Base-by-base conservation (phyloP, 306 rosid genomes). In the Quercus suber region DNA sequence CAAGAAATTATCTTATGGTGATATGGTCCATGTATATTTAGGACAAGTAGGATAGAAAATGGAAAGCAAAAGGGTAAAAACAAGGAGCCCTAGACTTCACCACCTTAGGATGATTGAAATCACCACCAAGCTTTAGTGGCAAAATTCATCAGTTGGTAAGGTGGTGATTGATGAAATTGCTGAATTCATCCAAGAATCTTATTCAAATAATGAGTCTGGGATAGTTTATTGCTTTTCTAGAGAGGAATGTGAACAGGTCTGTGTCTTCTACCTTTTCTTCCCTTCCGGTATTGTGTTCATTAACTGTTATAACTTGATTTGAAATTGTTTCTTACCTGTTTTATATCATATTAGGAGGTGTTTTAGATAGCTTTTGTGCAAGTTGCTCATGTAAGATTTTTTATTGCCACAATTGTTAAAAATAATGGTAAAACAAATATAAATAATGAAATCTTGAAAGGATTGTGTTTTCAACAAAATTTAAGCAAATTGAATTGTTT, bases 191-290 rank as follows among this genome's bases (percentile, higher is more conserved):
- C 87, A 78, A 87, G 89, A 91, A 78, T 86, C 89, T 82, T 94
- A 91, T 84, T 82, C 95, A 68, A 90, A 90, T 78, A 83, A 87
- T 14, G 97, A 91, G 77, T 92, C 97, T 20, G 97, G 99, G 80
- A 94, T 92, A 71, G 93, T 94, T 74, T 94, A 92, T 87, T 94
- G 99, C 88, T 94, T 94, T 85, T 86, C 99, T 77, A 88, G 97
- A 84, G 92, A 91, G 88, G 99, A 92, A 86, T 94, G 94, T 82
- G 99, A 94, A 80, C 97, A 92, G 93, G 99, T 94, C 25, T 56
- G 82, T 73, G 69, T 76, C 73, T 71, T 23, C 27, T 37, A 37
- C 23, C 71, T 61, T 55, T 52, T 61, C 53, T 82, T 23, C 19
- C 21, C 76, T 80, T 76, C 74, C 17, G 33, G 56, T 79, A 18